Evolutionary conservation across 2,329 filamentous ascomycete species (phyloP).

Genomic region (Apiospora phragmitis): DNA sequence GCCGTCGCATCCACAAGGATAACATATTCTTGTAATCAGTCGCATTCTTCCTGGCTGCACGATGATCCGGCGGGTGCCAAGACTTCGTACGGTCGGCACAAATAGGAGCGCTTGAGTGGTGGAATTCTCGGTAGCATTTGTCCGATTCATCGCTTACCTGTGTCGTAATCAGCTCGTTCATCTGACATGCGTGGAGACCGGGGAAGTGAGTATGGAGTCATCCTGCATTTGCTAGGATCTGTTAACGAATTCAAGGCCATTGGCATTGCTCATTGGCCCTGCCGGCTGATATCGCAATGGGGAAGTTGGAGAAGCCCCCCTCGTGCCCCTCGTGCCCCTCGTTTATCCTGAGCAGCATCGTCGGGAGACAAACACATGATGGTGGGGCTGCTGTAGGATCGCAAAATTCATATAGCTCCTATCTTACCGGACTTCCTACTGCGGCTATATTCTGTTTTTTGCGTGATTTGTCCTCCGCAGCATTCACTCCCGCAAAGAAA

Average conservation of each 20-base stretch:
- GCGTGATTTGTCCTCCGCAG: background rate
- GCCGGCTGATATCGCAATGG: background rate
- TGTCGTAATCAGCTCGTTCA: background rate
- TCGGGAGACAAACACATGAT: background rate
- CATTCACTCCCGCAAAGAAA: background rate
- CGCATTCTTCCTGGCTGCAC: background rate
- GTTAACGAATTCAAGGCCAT: background rate
- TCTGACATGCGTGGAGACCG: conserved; percentile 2
- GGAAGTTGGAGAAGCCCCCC: conserved; percentile 3
- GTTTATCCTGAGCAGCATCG: background rate
- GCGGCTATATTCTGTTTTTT: too few species aligned
- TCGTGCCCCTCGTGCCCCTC: conserved; percentile 4
- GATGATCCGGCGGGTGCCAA: background rate
- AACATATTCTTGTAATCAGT: background rate
- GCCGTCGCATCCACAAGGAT: background rate
- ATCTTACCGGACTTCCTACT: background rate
- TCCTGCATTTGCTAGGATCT: background rate
- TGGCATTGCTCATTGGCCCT: conserved; percentile 8
- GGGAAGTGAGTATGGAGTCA: background rate
- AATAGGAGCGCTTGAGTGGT: conserved; percentile 30
- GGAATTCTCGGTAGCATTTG: conserved; percentile 33
- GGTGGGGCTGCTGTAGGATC: background rate
- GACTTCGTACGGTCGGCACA: background rate
- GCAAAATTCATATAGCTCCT: background rate
- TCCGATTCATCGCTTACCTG: conserved; percentile 16